phyloP scores from a whole-genome alignment of 2,329 filamentous ascomycete genomes.

The Fonsecaea pugnacius region DNA sequence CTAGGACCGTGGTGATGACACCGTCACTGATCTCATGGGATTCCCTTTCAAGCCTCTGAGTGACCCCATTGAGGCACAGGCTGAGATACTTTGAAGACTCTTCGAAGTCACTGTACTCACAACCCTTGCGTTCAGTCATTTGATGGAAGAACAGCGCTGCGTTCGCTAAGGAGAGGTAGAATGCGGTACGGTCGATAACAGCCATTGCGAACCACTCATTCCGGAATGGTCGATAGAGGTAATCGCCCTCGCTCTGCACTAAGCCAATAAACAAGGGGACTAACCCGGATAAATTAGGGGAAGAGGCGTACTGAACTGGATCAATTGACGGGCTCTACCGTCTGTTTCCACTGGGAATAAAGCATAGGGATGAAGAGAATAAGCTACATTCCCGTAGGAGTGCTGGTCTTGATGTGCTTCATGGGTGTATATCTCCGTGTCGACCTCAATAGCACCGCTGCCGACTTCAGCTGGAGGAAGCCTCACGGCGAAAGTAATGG shows the following conservation, averaged over 20 bases:
- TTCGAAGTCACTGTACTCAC: constrained; percentile 35
- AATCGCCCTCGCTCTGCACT: constrained; percentile 29
- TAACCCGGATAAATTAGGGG: neutral
- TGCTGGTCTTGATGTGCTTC: neutral
- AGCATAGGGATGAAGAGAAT: constrained; percentile 16
- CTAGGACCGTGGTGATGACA: constrained; percentile 34
- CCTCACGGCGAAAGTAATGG: constrained; percentile 8
- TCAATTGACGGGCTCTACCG: constrained; percentile 20
- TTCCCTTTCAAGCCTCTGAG: constrained; percentile 32
- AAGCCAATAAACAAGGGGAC: constrained; percentile 1
- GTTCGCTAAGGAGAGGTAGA: constrained; percentile 38
- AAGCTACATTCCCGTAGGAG: constrained; percentile 2
- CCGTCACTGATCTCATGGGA: constrained; percentile 32
- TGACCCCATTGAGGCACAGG: constrained; percentile 33
- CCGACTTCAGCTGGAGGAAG: neutral
- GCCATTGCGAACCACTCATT: constrained; percentile 40
- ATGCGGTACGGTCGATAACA: constrained; percentile 36
- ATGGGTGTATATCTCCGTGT: neutral
- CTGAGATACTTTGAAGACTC: constrained; percentile 38
- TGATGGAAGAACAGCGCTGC: constrained; percentile 39
- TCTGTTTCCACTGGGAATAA: constrained; percentile 19
- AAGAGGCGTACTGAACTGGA: constrained; percentile 24
- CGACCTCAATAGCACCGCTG: no score
- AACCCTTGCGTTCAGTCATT: constrained; percentile 25
- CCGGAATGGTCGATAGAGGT: constrained; percentile 39